Percentiles rank a stretch among this genome's conserved stretches.
Conservation (phyloP, 2,329 filamentous ascomycete genomes). For the Elsinoe perseae region DNA sequence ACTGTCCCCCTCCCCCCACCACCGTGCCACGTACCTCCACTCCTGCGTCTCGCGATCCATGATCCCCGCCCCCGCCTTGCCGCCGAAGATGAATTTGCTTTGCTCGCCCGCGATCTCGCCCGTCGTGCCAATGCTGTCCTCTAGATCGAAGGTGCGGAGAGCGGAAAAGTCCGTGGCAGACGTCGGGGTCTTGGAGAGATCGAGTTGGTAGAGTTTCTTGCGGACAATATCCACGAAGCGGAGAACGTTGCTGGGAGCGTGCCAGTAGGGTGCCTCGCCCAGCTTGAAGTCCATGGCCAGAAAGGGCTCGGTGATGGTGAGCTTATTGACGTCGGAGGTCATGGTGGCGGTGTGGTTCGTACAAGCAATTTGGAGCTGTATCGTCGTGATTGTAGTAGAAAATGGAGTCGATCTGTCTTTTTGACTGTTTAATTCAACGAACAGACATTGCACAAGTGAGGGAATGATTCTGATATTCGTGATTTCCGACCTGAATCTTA, state of each 20-base stretch:
- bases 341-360: slow-evolving; percentile 19
- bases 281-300: slow-evolving; percentile 58
- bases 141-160: slow-evolving; percentile 47
- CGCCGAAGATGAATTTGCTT: slow-evolving; percentile 58
- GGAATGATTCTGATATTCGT: neutral
- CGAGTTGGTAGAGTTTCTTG: slow-evolving; percentile 63
- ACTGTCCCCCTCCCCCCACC: slow-evolving; percentile 46
- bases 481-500: neutral
- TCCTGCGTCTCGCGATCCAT: slow-evolving; percentile 56
- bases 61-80: slow-evolving; percentile 75
- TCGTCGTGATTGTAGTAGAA: too few relatives aligned
- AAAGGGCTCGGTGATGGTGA: slow-evolving; percentile 38
- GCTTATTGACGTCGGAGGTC: slow-evolving; percentile 27
- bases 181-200: slow-evolving; percentile 54
- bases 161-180: slow-evolving; percentile 56
- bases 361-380: neutral
- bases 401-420: too few relatives aligned
- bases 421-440: too few relatives aligned
- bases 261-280: slow-evolving; percentile 69
- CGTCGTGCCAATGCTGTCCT: slow-evolving; percentile 53
- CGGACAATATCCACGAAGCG: slow-evolving; percentile 80
- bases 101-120: slow-evolving; percentile 66
- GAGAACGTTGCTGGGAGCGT: slow-evolving; percentile 55
- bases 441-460: too few relatives aligned
- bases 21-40: slow-evolving; percentile 49